These are phyloP conservation scores for Gossypium sturtianum DNA, from an alignment of 345 rosid genomes.

Conservation along the genomic window DNA sequence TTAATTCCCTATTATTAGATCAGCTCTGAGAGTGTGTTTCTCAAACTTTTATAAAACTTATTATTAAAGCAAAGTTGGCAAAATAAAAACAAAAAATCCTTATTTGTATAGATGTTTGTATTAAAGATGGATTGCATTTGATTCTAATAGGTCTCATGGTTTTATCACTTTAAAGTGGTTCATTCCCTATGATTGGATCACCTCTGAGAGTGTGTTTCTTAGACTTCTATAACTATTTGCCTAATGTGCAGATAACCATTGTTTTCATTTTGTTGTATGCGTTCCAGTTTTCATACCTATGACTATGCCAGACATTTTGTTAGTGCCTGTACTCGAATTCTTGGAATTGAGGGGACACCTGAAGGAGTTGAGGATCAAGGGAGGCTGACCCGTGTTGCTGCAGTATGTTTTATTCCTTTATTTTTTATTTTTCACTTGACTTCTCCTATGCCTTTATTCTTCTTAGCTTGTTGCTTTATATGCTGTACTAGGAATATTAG, in stretches of 20 bases:
- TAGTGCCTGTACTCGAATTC: slow-evolving; percentile 98
- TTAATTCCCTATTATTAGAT: not conserved
- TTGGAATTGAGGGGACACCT: slow-evolving; percentile 99
- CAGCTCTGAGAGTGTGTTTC: not conserved
- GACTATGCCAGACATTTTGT: slow-evolving; percentile 99
- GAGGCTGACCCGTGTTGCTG: slow-evolving; percentile 93
- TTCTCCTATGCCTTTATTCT: slow-evolving; percentile 14
- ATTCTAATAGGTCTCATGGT: not conserved
- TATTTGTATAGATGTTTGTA: not conserved
- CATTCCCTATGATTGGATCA: not conserved
- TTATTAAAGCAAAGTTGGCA: not conserved
- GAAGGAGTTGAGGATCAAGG: slow-evolving; percentile 99
- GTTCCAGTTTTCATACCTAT: slow-evolving; percentile 87
- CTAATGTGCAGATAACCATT: not conserved
- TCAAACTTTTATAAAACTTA: not conserved
- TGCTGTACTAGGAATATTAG: slow-evolving; percentile 8
- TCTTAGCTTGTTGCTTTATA: slow-evolving; percentile 2
- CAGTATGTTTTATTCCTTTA: slow-evolving; percentile 47
- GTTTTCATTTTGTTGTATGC: not conserved
- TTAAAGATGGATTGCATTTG: not conserved
- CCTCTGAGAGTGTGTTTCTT: not conserved
- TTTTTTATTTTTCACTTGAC: slow-evolving; percentile 14
- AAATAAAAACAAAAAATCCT: not conserved
- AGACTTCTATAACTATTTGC: not conserved
- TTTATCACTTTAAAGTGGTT: not conserved